Percentiles rank a stretch among this genome's conserved stretches.
Conservation (phyloP, 2,329 filamentous ascomycete genomes). For the Didymella segeticola region DNA sequence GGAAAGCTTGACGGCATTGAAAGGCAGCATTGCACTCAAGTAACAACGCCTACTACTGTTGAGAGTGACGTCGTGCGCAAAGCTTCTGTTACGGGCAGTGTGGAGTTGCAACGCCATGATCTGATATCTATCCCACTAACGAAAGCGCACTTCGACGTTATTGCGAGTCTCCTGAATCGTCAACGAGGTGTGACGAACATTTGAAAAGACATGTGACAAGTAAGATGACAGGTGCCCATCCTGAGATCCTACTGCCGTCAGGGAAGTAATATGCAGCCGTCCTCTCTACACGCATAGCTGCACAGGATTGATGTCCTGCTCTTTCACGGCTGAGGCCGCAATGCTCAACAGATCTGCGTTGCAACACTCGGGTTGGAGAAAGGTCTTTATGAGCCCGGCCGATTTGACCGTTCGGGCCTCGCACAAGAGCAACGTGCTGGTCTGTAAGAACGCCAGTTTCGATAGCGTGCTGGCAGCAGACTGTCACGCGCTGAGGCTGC, state of each 20-base stretch:
- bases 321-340: neutral
- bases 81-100: conserved; percentile 20
- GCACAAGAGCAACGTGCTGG: neutral
- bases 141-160: neutral
- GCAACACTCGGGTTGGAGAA: neutral
- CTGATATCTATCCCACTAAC: neutral
- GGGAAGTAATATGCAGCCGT: neutral
- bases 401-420: neutral
- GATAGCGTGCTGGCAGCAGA: neutral
- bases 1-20: conserved; percentile 9
- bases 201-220: conserved; percentile 1
- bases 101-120: conserved; percentile 27
- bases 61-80: conserved; percentile 8
- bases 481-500: neutral
- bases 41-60: conserved; percentile 16
- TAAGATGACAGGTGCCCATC: neutral
- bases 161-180: neutral
- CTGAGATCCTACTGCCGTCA: neutral
- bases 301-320: neutral
- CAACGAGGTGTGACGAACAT: neutral
- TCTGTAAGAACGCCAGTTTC: neutral
- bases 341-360: neutral
- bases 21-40: conserved; percentile 10
- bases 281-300: neutral
- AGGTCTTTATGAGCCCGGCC: neutral